Evolutionary conservation across 2,329 filamentous ascomycete genomes (phyloP).

Genomic region (Blumeria hordei): DNA sequence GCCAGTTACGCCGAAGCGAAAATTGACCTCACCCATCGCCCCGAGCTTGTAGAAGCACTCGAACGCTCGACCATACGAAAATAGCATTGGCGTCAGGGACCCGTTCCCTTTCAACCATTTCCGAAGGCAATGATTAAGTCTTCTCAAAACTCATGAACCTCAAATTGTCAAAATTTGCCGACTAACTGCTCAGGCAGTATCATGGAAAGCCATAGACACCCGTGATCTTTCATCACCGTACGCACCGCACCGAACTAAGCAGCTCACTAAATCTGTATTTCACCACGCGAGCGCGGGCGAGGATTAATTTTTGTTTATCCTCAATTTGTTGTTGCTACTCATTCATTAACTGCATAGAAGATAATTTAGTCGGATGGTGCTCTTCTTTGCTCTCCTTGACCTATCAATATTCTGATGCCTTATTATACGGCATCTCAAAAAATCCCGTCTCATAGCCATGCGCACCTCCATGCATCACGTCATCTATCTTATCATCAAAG

Average conservation of each 20-base stretch:
- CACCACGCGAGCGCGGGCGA: constrained; percentile 4
- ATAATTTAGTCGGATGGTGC: constrained; percentile 14
- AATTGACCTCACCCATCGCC: constrained; percentile 49
- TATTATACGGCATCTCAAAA: too few relatives aligned
- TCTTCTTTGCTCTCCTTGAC: constrained; percentile 11
- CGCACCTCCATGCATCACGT: too few relatives aligned
- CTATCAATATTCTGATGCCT: not conserved
- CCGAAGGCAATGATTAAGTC: not conserved
- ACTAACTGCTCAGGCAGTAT: constrained; percentile 2
- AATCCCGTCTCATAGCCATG: too few relatives aligned
- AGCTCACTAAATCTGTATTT: too few relatives aligned
- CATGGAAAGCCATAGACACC: constrained; percentile 10
- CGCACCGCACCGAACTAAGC: too few relatives aligned
- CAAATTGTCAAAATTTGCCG: not conserved
- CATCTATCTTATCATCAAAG: too few relatives aligned
- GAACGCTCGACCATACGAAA: constrained; percentile 31
- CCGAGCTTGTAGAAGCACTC: constrained; percentile 73
- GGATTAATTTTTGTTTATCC: constrained; percentile 9
- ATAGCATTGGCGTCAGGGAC: constrained; percentile 16
- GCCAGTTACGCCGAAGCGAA: constrained; percentile 67
- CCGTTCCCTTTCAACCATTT: not conserved
- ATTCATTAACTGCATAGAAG: constrained; percentile 14
- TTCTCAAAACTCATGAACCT: too few relatives aligned
- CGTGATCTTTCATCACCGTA: constrained; percentile 3
- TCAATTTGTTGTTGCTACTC: constrained; percentile 5